Evolutionary conservation across 768 basidiomycete species (phyloP).

Genomic region (Kwoniella sp.): DNA sequence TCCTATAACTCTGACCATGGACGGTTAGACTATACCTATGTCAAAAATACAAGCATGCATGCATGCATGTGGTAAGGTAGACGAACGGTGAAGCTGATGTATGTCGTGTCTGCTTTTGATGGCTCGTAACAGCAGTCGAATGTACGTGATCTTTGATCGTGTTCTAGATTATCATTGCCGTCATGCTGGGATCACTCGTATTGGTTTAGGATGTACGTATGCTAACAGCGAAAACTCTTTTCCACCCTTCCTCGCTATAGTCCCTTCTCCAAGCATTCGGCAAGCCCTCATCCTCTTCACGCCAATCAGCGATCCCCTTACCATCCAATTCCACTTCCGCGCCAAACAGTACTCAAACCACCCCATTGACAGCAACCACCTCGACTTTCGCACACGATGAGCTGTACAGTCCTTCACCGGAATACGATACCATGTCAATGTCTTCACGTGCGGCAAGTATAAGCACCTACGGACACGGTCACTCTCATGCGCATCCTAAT

Average conservation of each 20-base stretch:
- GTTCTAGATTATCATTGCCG: too few relatives aligned
- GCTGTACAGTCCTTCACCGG: constrained; percentile 12
- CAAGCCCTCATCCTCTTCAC: constrained; percentile 19
- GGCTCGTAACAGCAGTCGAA: constrained; percentile 24
- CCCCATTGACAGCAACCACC: constrained; percentile 9
- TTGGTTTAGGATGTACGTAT: too few relatives aligned
- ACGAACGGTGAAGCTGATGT: neutral
- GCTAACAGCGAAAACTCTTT: too few relatives aligned
- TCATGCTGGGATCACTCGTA: too few relatives aligned
- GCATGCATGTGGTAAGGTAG: neutral
- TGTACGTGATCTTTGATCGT: constrained; percentile 10
- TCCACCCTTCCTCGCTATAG: neutral
- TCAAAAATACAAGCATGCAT: too few relatives aligned
- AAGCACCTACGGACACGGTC: neutral
- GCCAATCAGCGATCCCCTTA: constrained; percentile 24
- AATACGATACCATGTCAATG: constrained; percentile 16
- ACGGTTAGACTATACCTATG: too few relatives aligned
- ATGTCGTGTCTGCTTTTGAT: neutral
- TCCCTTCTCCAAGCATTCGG: constrained; percentile 25
- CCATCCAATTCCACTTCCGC: constrained; percentile 6
- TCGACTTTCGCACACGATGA: constrained; percentile 14
- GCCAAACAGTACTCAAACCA: constrained; percentile 4
- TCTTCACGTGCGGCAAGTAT: neutral
- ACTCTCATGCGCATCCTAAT: neutral
- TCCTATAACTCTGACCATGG: too few relatives aligned